A percentile compares a stretch with the other conserved stretches of the same genome.
Evolutionary conservation across 768 basidiomycete genomes (phyloP).

Genomic region (Krasilnikovozyma curviuscula): DNA sequence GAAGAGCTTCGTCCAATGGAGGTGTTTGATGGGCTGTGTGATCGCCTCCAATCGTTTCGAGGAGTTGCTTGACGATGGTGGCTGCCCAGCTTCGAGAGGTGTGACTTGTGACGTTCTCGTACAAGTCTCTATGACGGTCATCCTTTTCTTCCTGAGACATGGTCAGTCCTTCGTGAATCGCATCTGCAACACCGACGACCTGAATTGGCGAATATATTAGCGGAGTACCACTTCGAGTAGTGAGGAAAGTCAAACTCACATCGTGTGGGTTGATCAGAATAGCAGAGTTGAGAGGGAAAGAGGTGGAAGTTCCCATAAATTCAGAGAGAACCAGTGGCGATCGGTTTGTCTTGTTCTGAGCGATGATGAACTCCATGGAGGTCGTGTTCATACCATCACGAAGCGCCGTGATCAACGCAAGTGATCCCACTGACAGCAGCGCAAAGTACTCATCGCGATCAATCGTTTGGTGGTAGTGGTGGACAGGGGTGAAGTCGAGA

Average conservation of each 20-base stretch:
- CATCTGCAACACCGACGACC: conserved; percentile 65
- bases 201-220: no score
- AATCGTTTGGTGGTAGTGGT: conserved; percentile 94
- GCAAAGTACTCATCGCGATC: conserved; percentile 98
- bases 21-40: conserved; percentile 70
- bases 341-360: conserved; percentile 65
- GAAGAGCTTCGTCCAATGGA: conserved; percentile 44
- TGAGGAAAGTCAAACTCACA: no score
- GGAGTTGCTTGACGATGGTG: conserved; percentile 66
- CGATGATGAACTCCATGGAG: conserved; percentile 65
- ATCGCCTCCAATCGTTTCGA: conserved; percentile 58
- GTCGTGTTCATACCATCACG: conserved; percentile 95
- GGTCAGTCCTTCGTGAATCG: conserved; percentile 67
- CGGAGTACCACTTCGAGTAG: no score
- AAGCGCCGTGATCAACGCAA: conserved; percentile 84
- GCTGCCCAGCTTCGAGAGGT: conserved; percentile 92
- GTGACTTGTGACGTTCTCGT: conserved; percentile 73
- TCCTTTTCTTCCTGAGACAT: conserved; percentile 65
- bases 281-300: conserved; percentile 62
- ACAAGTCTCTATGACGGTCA: conserved; percentile 47
- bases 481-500: conserved; percentile 86
- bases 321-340: conserved; percentile 76
- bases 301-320: conserved; percentile 91
- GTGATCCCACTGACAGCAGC: conserved; percentile 72
- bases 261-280: conserved; percentile 93